These are phyloP conservation scores for Lunasporangiospora selenospora DNA, from an alignment of 192 early-diverging fungal genomes.

Conservation along the genomic window DNA sequence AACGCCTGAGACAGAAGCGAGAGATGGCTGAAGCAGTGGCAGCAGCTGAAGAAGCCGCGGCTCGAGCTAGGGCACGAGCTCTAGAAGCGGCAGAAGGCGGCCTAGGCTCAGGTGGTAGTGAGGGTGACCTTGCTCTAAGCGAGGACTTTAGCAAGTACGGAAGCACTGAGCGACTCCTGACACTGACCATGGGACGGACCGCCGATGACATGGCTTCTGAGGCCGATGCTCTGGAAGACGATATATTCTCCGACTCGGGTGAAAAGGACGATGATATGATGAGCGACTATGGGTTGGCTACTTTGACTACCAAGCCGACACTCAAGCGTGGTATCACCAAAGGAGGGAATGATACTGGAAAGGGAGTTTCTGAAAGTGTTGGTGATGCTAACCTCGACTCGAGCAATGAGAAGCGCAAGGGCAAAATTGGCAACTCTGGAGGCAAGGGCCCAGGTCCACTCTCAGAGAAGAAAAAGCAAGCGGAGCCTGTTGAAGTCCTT, in stretches of 20 bases:
- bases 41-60: slow-evolving; percentile 36
- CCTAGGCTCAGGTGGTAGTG: not conserved
- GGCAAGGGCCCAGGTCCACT: not conserved
- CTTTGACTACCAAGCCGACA: not conserved
- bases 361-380: not conserved
- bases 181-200: not conserved
- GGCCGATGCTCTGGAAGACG: slow-evolving; percentile 31
- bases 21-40: slow-evolving; percentile 38
- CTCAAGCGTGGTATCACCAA: slow-evolving; percentile 3
- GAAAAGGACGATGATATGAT: slow-evolving; percentile 46
- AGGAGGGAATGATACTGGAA: not conserved
- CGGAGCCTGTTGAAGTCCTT: slow-evolving; percentile 54
- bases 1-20: slow-evolving; percentile 52
- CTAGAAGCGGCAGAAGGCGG: slow-evolving; percentile 27
- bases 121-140: slow-evolving; percentile 7
- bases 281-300: slow-evolving; percentile 42
- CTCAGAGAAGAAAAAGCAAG: slow-evolving; percentile 48
- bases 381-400: not conserved
- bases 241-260: slow-evolving; percentile 36
- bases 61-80: slow-evolving; percentile 43
- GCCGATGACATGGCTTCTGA: slow-evolving; percentile 28
- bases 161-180: slow-evolving; percentile 28
- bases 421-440: not conserved
- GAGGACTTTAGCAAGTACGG: slow-evolving; percentile 11
- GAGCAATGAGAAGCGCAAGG: not conserved